These are phyloP conservation scores for Myxozyma melibiosi DNA, from an alignment of 805 yeast species.

Conservation along the genomic window DNA sequence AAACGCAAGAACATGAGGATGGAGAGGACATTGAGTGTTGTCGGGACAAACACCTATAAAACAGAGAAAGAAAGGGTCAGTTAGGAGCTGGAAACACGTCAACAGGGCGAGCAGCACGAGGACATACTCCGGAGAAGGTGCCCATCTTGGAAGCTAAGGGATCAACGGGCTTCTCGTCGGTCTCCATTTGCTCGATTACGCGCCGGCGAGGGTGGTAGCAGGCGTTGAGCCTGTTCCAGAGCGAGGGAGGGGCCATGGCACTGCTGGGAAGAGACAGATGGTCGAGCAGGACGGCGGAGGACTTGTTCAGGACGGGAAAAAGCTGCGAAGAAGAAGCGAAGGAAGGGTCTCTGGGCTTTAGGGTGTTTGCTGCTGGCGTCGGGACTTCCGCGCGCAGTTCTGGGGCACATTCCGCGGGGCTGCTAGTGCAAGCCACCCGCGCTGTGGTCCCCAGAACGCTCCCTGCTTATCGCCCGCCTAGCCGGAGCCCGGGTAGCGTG, in stretches of 20 bases:
- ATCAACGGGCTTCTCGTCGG: conserved; percentile 19
- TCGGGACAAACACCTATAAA: conserved; percentile 68
- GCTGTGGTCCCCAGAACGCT: background rate
- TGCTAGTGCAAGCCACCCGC: background rate
- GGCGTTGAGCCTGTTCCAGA: conserved; percentile 25
- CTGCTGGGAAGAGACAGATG: background rate
- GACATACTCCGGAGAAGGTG: conserved; percentile 36
- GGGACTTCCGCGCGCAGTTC: background rate
- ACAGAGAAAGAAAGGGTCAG: background rate
- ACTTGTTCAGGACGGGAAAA: background rate
- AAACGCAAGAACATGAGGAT: conserved; percentile 93
- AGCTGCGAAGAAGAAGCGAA: background rate
- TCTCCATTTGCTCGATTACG: background rate
- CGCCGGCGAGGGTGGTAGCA: conserved; percentile 9
- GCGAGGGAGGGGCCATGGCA: conserved; percentile 20
- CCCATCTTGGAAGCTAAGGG: conserved; percentile 34
- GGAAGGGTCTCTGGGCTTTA: background rate
- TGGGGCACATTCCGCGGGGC: conserved; percentile 8
- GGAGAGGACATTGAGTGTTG: conserved; percentile 87
- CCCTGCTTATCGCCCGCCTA: background rate
- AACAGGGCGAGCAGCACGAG: too few relatives aligned
- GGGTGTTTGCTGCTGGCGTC: background rate
- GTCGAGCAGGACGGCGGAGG: background rate
- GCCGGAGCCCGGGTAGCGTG: background rate
- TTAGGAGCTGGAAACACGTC: background rate